phyloP scores from a whole-genome alignment of 805 yeast species.

The Pichia occidentalis region DNA sequence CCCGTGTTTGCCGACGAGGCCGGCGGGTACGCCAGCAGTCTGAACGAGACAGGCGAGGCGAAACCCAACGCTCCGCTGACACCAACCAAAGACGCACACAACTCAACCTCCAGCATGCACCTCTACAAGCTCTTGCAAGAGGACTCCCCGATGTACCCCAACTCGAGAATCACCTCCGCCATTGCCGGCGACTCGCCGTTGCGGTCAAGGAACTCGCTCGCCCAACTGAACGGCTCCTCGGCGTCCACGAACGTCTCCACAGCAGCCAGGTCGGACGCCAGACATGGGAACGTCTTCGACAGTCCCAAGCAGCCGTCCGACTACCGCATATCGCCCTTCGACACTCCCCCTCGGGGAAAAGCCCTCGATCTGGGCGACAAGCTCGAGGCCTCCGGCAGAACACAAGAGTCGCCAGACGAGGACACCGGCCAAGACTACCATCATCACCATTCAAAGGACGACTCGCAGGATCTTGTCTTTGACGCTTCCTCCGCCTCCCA shows the following conservation, averaged over 20 bases:
- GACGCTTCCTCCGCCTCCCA: too few species aligned
- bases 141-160: slow-evolving; percentile 30
- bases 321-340: slow-evolving; percentile 13
- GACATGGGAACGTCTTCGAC: background rate
- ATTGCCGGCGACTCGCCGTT: slow-evolving; percentile 24
- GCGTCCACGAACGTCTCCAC: background rate
- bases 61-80: slow-evolving; percentile 1
- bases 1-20: slow-evolving; percentile 20
- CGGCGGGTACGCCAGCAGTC: background rate
- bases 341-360: slow-evolving; percentile 13
- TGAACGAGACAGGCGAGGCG: background rate
- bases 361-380: background rate
- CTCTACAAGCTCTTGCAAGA: slow-evolving; percentile 20
- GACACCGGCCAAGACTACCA: too few species aligned
- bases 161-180: slow-evolving; percentile 18
- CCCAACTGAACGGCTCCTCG: background rate
- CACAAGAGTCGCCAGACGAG: too few species aligned
- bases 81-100: slow-evolving; percentile 5
- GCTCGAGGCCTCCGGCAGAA: background rate
- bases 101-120: slow-evolving; percentile 7
- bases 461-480: too few species aligned
- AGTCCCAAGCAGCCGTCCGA: background rate
- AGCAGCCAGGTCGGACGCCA: background rate
- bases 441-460: too few species aligned
- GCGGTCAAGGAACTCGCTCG: background rate